Percentiles rank a stretch among this genome's conserved stretches.
Evolutionary conservation across 2,329 filamentous ascomycete genomes (phyloP).

Genomic region (Stachybotrys chartarum): DNA sequence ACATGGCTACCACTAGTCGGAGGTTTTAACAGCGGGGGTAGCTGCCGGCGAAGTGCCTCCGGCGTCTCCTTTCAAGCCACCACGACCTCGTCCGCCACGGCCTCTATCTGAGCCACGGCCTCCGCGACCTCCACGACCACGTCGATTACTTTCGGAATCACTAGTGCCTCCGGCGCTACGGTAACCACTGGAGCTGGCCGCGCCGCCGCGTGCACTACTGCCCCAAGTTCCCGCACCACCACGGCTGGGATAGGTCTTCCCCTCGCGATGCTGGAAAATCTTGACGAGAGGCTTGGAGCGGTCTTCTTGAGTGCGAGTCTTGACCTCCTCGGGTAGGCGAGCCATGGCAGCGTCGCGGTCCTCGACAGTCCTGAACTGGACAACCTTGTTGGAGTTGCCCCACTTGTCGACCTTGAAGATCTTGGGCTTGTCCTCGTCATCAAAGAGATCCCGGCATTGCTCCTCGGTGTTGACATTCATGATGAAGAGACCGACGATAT

Average conservation of each 20-base stretch:
- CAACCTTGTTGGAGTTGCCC: slow-evolving; percentile 74
- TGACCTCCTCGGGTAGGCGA: slow-evolving; percentile 67
- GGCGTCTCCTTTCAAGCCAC: slow-evolving; percentile 53
- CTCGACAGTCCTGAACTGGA: slow-evolving; percentile 72
- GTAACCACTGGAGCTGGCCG: slow-evolving; percentile 62
- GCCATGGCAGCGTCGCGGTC: slow-evolving; percentile 76
- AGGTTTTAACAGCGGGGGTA: slow-evolving; percentile 32
- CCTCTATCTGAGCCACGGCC: slow-evolving; percentile 53
- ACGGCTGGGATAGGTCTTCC: slow-evolving; percentile 47
- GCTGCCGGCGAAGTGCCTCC: slow-evolving; percentile 42
- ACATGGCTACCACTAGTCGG: background rate
- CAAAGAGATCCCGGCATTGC: slow-evolving; percentile 73
- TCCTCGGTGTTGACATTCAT: slow-evolving; percentile 80
- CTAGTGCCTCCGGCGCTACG: slow-evolving; percentile 75
- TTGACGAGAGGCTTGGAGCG: slow-evolving; percentile 76
- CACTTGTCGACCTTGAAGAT: slow-evolving; percentile 74
- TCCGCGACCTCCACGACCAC: slow-evolving; percentile 49
- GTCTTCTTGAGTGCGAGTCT: slow-evolving; percentile 64
- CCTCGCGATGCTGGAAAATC: slow-evolving; percentile 67
- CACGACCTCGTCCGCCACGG: slow-evolving; percentile 47
- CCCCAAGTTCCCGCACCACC: slow-evolving; percentile 64
- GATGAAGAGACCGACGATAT: slow-evolving; percentile 81
- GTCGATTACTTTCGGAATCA: slow-evolving; percentile 53
- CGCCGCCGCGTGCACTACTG: slow-evolving; percentile 55
- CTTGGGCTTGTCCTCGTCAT: slow-evolving; percentile 75